Base-by-base conservation (phyloP, 495 filamentous ascomycete genomes). In the Aspergillus olivimuriae region DNA sequence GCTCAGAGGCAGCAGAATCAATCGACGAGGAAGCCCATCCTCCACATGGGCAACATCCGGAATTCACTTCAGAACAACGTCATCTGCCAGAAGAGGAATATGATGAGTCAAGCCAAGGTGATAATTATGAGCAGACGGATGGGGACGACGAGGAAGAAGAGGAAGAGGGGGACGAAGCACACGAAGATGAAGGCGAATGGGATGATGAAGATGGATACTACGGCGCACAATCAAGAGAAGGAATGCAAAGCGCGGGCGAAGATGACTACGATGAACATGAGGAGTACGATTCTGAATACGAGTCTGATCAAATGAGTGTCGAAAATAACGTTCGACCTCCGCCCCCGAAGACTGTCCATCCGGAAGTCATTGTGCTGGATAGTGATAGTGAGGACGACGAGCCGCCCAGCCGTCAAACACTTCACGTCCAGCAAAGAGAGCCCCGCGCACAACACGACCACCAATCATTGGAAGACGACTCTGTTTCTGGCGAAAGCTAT, bases 321-420 rank as follows among this genome's bases (percentile, higher is more conserved):
- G 32, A 19, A 15, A 18, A 3, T 4, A 14, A 31, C n/a, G 19
- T 14, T 15, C 22, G 48, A 49, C 23, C 30, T 12, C 28, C 43
- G 14, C 12, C 34, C 26, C 39, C 46, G 12, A 48, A 46, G 18
- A 52, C 19, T 2, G 41, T 48, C 4, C 53, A 57, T 8, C 56
- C 54, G 7, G 70, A 64, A 54, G 53, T 70, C 30, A 72, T 69
- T 43, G 58, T 66, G 4, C 33, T 71, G 18, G 70, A 72, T 33
- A 68, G 65, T 48, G 68, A 72, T 34, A 70, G 63, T 41, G 65
- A 70, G 21, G 65, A 69, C 30, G 69, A 72, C 34, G 41, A 48
- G 30, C 45, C 52, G 18, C 39, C 55, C 12, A 35, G 50, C 18
- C 24, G 33, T 8, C 44, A 42, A 24, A 34, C 32, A 31, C 33